A percentile compares a stretch with the other conserved stretches of the same genome.
Conservation (phyloP, 306 rosid genomes). For the Betula pendula region DNA sequence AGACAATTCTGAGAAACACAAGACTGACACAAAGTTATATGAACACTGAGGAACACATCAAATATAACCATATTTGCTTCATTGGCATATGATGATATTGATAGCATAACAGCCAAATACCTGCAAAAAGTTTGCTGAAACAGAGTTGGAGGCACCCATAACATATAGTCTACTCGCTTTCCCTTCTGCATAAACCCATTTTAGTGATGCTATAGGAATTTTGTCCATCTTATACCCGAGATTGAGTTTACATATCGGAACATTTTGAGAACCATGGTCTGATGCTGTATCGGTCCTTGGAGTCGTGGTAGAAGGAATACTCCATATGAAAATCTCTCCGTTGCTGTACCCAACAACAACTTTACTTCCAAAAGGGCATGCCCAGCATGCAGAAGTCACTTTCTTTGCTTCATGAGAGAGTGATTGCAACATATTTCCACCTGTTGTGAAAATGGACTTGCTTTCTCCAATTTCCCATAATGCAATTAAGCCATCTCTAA, state of each 20-base stretch:
- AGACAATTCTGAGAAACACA: not conserved
- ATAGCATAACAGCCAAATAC: slow-evolving; percentile 36
- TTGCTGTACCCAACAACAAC: slow-evolving; percentile 82
- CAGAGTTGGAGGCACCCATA: slow-evolving; percentile 59
- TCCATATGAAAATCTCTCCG: slow-evolving; percentile 84
- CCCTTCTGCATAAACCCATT: slow-evolving; percentile 76
- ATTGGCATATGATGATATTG: slow-evolving; percentile 2
- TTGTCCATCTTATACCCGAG: slow-evolving; percentile 79
- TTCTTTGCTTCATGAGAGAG: slow-evolving; percentile 61
- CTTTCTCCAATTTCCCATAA: slow-evolving; percentile 78
- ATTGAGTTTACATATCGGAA: slow-evolving; percentile 71
- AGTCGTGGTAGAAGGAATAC: slow-evolving; percentile 49
- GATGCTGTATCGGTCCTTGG: slow-evolving; percentile 34
- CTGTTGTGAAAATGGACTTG: slow-evolving; percentile 58
- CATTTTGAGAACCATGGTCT: slow-evolving; percentile 40
- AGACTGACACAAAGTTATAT: not conserved
- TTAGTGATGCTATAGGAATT: slow-evolving; percentile 59
- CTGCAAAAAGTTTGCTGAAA: slow-evolving; percentile 61
- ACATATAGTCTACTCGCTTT: slow-evolving; percentile 77
- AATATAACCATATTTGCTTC: slow-evolving; percentile 8
- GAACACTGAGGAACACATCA: not conserved
- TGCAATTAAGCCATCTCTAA: slow-evolving; percentile 57
- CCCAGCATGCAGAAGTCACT: slow-evolving; percentile 90
- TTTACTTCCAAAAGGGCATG: slow-evolving; percentile 78
- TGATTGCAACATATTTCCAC: slow-evolving; percentile 50